Evolutionary conservation across 169 alveolate genomes (phyloP).

Genomic region (Eimeria praecox): DNA sequence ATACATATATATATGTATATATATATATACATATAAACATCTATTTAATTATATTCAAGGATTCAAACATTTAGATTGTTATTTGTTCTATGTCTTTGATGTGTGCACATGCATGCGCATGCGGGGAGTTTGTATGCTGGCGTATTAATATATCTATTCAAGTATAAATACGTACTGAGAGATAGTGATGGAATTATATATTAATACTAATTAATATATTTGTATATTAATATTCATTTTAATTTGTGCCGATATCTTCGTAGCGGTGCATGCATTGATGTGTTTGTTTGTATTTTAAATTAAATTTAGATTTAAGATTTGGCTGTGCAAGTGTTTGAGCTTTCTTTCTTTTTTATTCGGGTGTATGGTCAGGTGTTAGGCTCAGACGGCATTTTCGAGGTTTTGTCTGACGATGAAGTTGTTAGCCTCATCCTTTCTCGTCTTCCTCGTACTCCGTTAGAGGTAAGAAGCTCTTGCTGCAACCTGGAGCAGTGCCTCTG

Average conservation of each 20-base stretch:
- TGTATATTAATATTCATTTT: too few species aligned
- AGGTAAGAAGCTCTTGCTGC: conserved; percentile 18
- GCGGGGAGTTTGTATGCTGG: too few species aligned
- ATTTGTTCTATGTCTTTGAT: background rate
- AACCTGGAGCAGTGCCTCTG: background rate
- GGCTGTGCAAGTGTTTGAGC: background rate
- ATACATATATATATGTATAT: background rate
- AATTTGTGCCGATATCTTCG: background rate
- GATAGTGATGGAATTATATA: too few species aligned
- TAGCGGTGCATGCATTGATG: background rate
- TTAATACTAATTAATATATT: too few species aligned
- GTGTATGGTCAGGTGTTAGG: conserved; percentile 82
- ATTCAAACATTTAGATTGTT: background rate
- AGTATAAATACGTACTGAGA: too few species aligned
- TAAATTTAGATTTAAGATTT: background rate
- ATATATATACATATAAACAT: background rate
- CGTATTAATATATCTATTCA: too few species aligned
- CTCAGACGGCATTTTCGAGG: conserved; percentile 90
- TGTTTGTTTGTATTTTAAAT: background rate
- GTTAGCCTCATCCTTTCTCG: conserved; percentile 80
- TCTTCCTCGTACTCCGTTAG: conserved; percentile 55
- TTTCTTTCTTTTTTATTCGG: background rate
- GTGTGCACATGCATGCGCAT: background rate
- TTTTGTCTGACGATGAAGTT: conserved; percentile 87
- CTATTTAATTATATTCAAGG: too few species aligned